These are phyloP conservation scores for Artemisia argyi DNA, from an alignment of 129 eudicot genomes.

Conservation along the genomic window DNA sequence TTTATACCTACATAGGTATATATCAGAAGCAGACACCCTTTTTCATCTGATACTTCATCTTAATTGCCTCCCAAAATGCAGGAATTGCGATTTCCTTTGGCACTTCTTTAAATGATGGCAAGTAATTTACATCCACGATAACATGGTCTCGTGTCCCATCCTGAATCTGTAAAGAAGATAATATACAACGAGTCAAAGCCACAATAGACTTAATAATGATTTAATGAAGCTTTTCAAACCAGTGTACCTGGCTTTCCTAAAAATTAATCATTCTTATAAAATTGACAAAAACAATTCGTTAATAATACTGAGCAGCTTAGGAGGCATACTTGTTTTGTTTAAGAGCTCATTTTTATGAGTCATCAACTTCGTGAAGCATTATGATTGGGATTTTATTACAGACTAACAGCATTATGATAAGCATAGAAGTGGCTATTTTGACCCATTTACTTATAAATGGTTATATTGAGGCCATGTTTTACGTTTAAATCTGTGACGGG, in stretches of 20 bases:
- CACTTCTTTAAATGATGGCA: conserved; percentile 97
- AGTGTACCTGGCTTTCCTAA: background rate
- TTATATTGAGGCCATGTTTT: too few species aligned
- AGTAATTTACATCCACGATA: conserved; percentile 91
- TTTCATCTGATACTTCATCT: conserved; percentile 42
- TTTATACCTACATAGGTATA: background rate
- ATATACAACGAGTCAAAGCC: background rate
- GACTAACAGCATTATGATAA: background rate
- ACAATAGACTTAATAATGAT: background rate
- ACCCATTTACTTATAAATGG: too few species aligned
- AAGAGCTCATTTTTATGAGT: background rate
- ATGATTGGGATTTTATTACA: background rate
- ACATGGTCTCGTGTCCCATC: conserved; percentile 93
- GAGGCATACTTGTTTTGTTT: too few species aligned
- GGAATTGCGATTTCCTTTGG: conserved; percentile 73
- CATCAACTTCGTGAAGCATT: background rate
- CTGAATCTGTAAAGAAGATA: conserved; percentile 53
- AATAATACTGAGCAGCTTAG: too few species aligned
- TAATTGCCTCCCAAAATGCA: conserved; percentile 94
- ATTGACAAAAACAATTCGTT: too few species aligned
- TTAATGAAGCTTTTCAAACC: background rate
- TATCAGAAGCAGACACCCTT: conserved; percentile 8
- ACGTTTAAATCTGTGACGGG: too few species aligned
- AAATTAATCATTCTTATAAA: background rate
- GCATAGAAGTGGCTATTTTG: too few species aligned